phyloP scores from a whole-genome alignment of 2,329 filamentous ascomycete species.

The Stachybotrys echinatus region DNA sequence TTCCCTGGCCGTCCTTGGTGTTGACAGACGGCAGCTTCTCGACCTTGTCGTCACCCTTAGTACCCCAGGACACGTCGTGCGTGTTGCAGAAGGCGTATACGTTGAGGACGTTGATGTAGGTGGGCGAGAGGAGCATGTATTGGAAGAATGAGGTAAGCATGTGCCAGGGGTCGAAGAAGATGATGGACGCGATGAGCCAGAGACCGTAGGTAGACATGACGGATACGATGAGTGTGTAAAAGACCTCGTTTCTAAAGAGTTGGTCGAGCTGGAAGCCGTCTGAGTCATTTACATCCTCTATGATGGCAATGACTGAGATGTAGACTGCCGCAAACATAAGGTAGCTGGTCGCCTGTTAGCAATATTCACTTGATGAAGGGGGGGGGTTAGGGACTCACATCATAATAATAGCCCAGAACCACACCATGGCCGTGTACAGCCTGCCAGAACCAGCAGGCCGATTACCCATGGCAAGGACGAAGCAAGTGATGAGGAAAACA shows the following conservation, averaged over 20 bases:
- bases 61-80: slow-evolving; percentile 98
- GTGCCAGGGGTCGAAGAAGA: slow-evolving; percentile 99
- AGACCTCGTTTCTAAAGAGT: slow-evolving; percentile 81
- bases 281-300: slow-evolving; percentile 57
- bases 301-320: slow-evolving; percentile 84
- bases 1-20: slow-evolving; percentile 82
- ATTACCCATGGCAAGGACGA: slow-evolving; percentile 91
- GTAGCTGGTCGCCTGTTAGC: slow-evolving; percentile 50
- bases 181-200: slow-evolving; percentile 83
- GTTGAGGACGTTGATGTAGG: slow-evolving; percentile 97
- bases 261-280: slow-evolving; percentile 63
- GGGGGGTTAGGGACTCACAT: slow-evolving; percentile 47
- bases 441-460: slow-evolving; percentile 89
- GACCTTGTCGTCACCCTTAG: slow-evolving; percentile 94
- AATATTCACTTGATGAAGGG: background rate
- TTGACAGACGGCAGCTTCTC: slow-evolving; percentile 85
- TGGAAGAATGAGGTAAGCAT: slow-evolving; percentile 96
- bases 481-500: slow-evolving; percentile 86
- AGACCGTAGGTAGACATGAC: slow-evolving; percentile 88
- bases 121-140: slow-evolving; percentile 91
- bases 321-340: slow-evolving; percentile 92
- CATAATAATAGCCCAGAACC: slow-evolving; percentile 97
- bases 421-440: slow-evolving; percentile 95
- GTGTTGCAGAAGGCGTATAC: slow-evolving; percentile 99
- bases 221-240: slow-evolving; percentile 91